Percentiles rank a stretch among this genome's conserved stretches.
These are phyloP conservation scores for Neophaeococcomyces aloes DNA, from an alignment of 2,329 filamentous ascomycete genomes.

Conservation along the genomic window DNA sequence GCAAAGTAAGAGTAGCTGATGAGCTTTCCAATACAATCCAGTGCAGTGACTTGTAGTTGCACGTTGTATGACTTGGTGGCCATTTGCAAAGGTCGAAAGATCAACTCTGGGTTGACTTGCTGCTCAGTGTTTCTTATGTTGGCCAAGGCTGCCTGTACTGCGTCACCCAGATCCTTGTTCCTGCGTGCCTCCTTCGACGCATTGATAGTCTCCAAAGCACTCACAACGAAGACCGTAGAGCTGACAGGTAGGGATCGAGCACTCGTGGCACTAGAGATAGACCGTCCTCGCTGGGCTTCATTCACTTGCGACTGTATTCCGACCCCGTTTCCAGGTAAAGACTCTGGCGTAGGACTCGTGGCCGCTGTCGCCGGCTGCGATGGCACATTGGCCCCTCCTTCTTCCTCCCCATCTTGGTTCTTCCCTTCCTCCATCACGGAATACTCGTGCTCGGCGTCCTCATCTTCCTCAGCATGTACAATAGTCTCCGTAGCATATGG, in stretches of 20 bases:
- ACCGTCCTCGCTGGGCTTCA: conserved; percentile 35
- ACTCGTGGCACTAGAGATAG: conserved; percentile 51
- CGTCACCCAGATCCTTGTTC: conserved; percentile 72
- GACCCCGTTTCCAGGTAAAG: not conserved
- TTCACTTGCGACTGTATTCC: not conserved
- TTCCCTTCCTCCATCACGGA: conserved; percentile 9
- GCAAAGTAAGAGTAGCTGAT: conserved; percentile 99
- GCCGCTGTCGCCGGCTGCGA: conserved; percentile 11
- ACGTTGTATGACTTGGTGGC: conserved; percentile 81
- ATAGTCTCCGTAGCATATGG: conserved; percentile 15
- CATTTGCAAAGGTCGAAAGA: conserved; percentile 83
- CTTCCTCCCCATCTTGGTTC: too few species aligned
- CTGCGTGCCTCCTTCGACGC: conserved; percentile 82
- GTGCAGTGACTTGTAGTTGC: conserved; percentile 73
- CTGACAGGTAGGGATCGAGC: conserved; percentile 59
- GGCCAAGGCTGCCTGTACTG: conserved; percentile 67
- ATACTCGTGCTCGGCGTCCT: conserved; percentile 7
- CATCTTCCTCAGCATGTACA: conserved; percentile 12
- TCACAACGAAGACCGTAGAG: conserved; percentile 92
- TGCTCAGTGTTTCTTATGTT: conserved; percentile 79
- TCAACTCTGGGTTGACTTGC: conserved; percentile 76
- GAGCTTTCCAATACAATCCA: conserved; percentile 97
- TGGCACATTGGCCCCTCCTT: conserved; percentile 3
- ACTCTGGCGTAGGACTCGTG: conserved; percentile 4
- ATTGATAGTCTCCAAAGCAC: conserved; percentile 83